Evolutionary conservation across 805 yeast genomes (phyloP).

Genomic region (Candida ponderosae): DNA sequence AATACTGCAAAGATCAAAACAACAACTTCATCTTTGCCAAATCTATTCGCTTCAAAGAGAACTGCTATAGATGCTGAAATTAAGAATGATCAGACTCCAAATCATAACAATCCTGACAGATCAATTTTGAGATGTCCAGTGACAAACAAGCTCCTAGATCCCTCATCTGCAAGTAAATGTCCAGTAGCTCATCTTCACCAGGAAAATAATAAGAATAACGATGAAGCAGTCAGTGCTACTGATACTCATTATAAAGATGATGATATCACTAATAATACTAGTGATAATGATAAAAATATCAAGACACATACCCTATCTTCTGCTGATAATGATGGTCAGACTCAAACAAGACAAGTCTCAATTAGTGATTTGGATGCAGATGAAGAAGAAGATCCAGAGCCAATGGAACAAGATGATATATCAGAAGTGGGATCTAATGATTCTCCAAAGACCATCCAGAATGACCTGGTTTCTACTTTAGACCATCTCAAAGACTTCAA

Average conservation of each 20-base stretch:
- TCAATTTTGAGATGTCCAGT: not conserved
- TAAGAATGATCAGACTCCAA: not conserved
- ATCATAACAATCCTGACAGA: not conserved
- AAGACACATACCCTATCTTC: too few species aligned
- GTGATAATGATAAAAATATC: not conserved
- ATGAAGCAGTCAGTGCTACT: too few species aligned
- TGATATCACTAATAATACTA: not conserved
- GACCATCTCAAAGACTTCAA: conserved; percentile 22
- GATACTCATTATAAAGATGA: not conserved
- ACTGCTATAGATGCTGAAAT: not conserved
- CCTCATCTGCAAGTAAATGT: conserved; percentile 12
- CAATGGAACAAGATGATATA: not conserved
- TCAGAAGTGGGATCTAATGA: not conserved
- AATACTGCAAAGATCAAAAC: not conserved
- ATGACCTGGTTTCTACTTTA: too few species aligned
- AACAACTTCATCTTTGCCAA: not conserved
- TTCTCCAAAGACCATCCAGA: not conserved
- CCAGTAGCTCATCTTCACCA: conserved; percentile 17
- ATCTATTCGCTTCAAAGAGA: too few species aligned
- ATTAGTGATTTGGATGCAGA: not conserved
- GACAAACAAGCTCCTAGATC: not conserved
- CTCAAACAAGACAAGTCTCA: too few species aligned
- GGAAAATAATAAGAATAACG: conserved; percentile 1
- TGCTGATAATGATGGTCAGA: too few species aligned
- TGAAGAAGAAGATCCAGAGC: not conserved